Conservation (phyloP, 2,329 filamentous ascomycete species). For the Diaporthe eres region DNA sequence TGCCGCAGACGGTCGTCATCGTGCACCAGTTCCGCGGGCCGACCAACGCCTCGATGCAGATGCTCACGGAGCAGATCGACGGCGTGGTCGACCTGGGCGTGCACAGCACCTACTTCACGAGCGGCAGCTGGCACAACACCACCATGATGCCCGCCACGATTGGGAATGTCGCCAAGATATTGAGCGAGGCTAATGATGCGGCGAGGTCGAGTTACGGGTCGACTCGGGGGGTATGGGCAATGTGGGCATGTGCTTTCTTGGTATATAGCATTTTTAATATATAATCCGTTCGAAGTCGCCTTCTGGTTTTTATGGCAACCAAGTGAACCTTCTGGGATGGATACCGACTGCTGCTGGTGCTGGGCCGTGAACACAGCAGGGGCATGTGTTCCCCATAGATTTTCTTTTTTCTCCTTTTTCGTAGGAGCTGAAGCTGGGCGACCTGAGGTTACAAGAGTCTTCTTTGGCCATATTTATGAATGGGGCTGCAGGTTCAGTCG, state of each 20-base stretch:
- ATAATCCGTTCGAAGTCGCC: neutral
- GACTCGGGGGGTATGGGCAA: neutral
- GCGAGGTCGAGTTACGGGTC: neutral
- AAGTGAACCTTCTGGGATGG: too few relatives aligned
- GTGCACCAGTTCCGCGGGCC: conserved; percentile 44
- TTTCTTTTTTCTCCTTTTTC: neutral
- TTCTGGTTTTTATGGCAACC: neutral
- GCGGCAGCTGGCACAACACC: conserved; percentile 43
- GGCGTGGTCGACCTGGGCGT: conserved; percentile 38
- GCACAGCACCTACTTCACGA: conserved; percentile 44
- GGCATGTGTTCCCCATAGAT: neutral
- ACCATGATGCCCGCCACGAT: conserved; percentile 38
- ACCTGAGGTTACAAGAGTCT: neutral
- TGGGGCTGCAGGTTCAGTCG: neutral
- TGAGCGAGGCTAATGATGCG: conserved; percentile 32
- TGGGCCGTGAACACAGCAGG: neutral
- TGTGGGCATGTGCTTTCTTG: conserved; percentile 24
- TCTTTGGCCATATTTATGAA: neutral
- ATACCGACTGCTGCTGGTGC: neutral
- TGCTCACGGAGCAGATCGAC: conserved; percentile 40
- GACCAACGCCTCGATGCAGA: conserved; percentile 37
- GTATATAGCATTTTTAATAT: conserved; percentile 26
- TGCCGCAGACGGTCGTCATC: conserved; percentile 39
- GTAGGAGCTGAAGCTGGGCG: neutral
- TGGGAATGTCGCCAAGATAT: conserved; percentile 35